phyloP scores from a whole-genome alignment of 768 basidiomycete species.

The Pholiota conissans region DNA sequence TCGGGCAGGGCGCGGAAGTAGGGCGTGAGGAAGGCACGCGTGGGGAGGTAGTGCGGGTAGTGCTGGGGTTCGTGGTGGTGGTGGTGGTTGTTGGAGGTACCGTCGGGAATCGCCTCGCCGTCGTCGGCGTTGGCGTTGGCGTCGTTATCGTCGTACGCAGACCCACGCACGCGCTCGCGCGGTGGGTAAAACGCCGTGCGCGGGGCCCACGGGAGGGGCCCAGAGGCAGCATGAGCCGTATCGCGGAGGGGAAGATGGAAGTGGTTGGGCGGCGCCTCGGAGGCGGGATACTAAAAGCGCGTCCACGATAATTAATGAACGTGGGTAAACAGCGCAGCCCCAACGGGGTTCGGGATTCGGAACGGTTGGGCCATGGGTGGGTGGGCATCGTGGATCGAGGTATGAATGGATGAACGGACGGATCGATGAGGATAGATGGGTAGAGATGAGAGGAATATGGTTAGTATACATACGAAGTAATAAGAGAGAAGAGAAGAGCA shows the following conservation, averaged over 20 bases:
- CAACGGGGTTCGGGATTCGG: not conserved
- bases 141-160: too few species aligned
- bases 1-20: constrained; percentile 30
- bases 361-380: not conserved
- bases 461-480: not conserved
- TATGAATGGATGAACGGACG: too few species aligned
- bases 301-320: too few species aligned
- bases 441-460: not conserved
- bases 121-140: too few species aligned
- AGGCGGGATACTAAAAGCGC: constrained; percentile 54
- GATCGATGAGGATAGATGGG: not conserved
- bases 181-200: constrained; percentile 18
- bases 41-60: constrained; percentile 21
- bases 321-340: not conserved
- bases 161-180: too few species aligned
- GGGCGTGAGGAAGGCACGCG: constrained; percentile 18
- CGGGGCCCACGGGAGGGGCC: not conserved
- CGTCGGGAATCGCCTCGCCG: too few species aligned
- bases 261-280: constrained; percentile 63
- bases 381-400: too few species aligned
- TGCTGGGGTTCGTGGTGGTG: not conserved
- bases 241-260: constrained; percentile 48
- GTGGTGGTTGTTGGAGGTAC: constrained; percentile 21
- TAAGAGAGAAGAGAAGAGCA: constrained; percentile 8
- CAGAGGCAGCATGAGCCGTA: not conserved